Conservation (phyloP, 768 basidiomycete species). For the Podaxis rugospora region DNA sequence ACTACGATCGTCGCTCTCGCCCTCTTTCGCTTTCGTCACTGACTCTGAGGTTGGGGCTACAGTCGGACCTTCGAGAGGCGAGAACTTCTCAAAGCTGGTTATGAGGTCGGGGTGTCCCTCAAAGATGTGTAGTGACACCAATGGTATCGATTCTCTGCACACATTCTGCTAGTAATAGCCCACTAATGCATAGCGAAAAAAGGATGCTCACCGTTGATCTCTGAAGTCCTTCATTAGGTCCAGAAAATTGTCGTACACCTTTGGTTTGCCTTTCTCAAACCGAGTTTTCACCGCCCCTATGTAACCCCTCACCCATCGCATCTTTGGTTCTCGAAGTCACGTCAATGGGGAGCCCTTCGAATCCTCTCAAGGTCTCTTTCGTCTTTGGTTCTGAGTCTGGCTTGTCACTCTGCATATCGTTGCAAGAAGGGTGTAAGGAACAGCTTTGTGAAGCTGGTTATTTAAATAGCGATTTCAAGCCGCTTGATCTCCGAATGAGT, state of each 20-base stretch:
- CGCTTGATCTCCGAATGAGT: background rate
- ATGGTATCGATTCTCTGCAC: slow-evolving; percentile 68
- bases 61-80: slow-evolving; percentile 59
- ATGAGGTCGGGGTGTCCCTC: slow-evolving; percentile 68
- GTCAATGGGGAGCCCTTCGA: background rate
- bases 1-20: background rate
- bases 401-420: background rate
- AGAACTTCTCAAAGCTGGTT: slow-evolving; percentile 80
- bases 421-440: background rate
- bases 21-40: background rate
- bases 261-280: slow-evolving; percentile 56
- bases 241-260: slow-evolving; percentile 66
- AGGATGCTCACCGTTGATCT: slow-evolving; percentile 48
- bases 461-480: too few relatives aligned
- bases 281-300: slow-evolving; percentile 67
- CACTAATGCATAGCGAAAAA: background rate
- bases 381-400: background rate
- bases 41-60: background rate
- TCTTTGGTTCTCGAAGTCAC: slow-evolving; percentile 25
- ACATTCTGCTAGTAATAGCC: background rate
- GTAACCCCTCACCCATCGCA: slow-evolving; percentile 56
- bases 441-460: too few relatives aligned
- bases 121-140: slow-evolving; percentile 77
- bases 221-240: slow-evolving; percentile 85
- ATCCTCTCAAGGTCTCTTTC: background rate